These are phyloP conservation scores for Lentinula novae-zelandiae DNA, from an alignment of 1,284 basidiomycete species.

Conservation along the genomic window DNA sequence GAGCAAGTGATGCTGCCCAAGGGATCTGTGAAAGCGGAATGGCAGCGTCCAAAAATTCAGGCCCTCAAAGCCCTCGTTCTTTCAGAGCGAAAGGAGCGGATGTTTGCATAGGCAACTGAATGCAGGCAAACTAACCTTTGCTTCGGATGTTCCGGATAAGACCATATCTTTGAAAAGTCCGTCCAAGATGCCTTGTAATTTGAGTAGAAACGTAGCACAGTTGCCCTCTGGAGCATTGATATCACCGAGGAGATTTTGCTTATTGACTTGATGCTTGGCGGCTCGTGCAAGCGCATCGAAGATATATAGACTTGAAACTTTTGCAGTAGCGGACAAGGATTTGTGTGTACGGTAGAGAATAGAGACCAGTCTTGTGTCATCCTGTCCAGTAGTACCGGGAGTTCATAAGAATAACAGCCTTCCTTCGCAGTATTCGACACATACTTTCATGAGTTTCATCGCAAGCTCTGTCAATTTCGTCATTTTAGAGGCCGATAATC, in stretches of 20 bases:
- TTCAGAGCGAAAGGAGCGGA: not conserved
- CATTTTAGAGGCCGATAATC: constrained; percentile 84
- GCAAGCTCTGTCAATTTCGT: constrained; percentile 69
- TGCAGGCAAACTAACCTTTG: constrained; percentile 68
- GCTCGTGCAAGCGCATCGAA: constrained; percentile 88
- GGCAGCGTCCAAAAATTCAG: not conserved
- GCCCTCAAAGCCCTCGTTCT: not conserved
- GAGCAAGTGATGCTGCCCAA: not conserved
- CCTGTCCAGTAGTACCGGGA: constrained; percentile 35
- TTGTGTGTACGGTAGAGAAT: constrained; percentile 84
- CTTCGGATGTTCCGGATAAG: constrained; percentile 56
- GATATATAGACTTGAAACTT: constrained; percentile 84
- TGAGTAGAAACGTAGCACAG: constrained; percentile 76
- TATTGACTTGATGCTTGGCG: constrained; percentile 65
- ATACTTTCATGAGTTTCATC: constrained; percentile 69
- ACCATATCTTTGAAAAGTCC: constrained; percentile 81
- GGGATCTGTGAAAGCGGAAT: not conserved
- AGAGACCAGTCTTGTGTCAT: constrained; percentile 83
- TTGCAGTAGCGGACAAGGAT: constrained; percentile 58
- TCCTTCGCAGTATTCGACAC: constrained; percentile 19
- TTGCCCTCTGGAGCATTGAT: constrained; percentile 60
- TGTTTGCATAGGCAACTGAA: not conserved
- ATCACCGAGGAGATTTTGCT: constrained; percentile 57
- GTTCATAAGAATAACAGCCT: constrained; percentile 7
- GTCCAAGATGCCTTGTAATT: constrained; percentile 83